Percentiles rank a stretch among this genome's conserved stretches.
Conservation (phyloP, 352 stramenopile genomes). For the Phytophthora megakarya region DNA sequence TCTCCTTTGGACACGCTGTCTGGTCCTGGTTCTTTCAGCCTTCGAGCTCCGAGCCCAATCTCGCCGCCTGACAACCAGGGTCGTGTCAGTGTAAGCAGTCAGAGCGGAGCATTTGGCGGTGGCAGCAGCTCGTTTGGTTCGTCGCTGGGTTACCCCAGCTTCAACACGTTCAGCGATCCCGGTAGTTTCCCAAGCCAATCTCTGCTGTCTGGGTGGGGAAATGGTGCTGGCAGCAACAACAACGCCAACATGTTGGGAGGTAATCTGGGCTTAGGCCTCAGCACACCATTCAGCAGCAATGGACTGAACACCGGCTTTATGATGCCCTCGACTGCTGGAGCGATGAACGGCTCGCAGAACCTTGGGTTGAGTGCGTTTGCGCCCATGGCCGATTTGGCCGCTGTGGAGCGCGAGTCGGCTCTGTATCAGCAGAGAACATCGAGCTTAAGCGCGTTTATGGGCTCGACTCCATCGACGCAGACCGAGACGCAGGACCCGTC, state of each 20-base stretch:
- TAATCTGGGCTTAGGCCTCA: slow-evolving; percentile 20
- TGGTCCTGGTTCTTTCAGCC: slow-evolving; percentile 32
- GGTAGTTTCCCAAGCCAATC: slow-evolving; percentile 46
- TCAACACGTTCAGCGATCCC: slow-evolving; percentile 63
- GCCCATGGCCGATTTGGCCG: slow-evolving; percentile 70
- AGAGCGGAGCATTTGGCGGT: slow-evolving; percentile 42
- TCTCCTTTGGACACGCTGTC: slow-evolving; percentile 37
- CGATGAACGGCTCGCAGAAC: background rate
- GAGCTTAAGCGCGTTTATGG: slow-evolving; percentile 76
- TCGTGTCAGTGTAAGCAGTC: slow-evolving; percentile 16
- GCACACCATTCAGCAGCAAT: slow-evolving; percentile 30
- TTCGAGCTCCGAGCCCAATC: slow-evolving; percentile 37
- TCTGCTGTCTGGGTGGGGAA: slow-evolving; percentile 60
- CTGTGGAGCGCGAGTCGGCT: slow-evolving; percentile 67
- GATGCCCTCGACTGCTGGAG: slow-evolving; percentile 18
- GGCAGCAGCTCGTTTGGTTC: slow-evolving; percentile 44
- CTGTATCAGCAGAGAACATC: slow-evolving; percentile 75
- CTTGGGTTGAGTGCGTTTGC: slow-evolving; percentile 38
- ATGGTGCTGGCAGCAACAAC: slow-evolving; percentile 26
- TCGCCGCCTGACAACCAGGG: slow-evolving; percentile 26
- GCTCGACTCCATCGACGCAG: slow-evolving; percentile 30
- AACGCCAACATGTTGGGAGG: slow-evolving; percentile 19
- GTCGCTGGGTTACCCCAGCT: slow-evolving; percentile 64
- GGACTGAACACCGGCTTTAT: slow-evolving; percentile 21
- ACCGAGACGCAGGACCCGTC: slow-evolving; percentile 32